phyloP scores from a whole-genome alignment of 2,329 filamentous ascomycete genomes.

The Penicillium brevicompactum region DNA sequence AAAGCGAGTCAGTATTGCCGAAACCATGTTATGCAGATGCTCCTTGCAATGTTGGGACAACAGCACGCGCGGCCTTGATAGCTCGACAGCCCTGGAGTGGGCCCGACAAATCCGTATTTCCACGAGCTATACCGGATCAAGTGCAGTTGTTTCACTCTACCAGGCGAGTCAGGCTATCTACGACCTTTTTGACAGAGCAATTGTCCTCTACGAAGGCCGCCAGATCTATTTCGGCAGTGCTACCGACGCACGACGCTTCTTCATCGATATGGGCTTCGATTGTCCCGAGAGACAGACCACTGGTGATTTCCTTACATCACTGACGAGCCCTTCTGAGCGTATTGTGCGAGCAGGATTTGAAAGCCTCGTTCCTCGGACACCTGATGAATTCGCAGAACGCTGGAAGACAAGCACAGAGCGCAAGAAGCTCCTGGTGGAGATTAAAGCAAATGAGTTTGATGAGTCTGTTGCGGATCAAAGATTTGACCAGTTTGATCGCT shows the following conservation, averaged over 20 bases:
- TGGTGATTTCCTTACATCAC: constrained; percentile 68
- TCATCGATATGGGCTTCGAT: constrained; percentile 68
- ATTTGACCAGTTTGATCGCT: constrained; percentile 39
- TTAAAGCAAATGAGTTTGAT: constrained; percentile 41
- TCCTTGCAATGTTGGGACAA: constrained; percentile 51
- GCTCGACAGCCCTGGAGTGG: constrained; percentile 58
- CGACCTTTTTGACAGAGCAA: constrained; percentile 68
- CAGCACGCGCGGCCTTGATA: constrained; percentile 52
- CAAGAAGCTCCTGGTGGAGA: constrained; percentile 40
- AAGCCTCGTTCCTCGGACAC: constrained; percentile 63
- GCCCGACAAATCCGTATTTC: constrained; percentile 51
- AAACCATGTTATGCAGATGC: constrained; percentile 50
- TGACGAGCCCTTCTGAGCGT: constrained; percentile 66
- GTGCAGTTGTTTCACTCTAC: constrained; percentile 58
- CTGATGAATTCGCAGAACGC: constrained; percentile 65
- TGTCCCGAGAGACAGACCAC: constrained; percentile 69
- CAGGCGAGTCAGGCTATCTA: constrained; percentile 49
- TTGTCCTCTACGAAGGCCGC: constrained; percentile 71
- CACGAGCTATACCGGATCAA: constrained; percentile 50
- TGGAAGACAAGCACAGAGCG: constrained; percentile 58
- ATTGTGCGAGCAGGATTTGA: constrained; percentile 60
- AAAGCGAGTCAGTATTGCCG: constrained; percentile 63
- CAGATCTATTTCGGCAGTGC: constrained; percentile 75
- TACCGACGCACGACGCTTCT: constrained; percentile 61
- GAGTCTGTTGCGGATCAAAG: constrained; percentile 39